Percentiles rank a stretch among this genome's conserved stretches.
phyloP scores from a whole-genome alignment of 306 rosid species.

The Rubus parviflorus region DNA sequence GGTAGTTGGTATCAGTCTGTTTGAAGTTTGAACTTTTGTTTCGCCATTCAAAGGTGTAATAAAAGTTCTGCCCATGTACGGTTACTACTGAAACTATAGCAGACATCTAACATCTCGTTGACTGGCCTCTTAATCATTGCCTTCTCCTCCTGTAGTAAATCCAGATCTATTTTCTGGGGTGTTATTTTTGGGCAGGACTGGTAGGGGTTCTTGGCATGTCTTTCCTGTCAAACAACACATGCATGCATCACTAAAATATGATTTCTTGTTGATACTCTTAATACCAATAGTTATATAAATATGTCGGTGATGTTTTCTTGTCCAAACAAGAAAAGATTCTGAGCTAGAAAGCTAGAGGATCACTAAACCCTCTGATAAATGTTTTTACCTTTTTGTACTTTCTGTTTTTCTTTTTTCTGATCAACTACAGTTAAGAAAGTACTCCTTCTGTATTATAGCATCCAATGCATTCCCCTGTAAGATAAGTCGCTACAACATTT shows the following conservation, averaged over 20 bases:
- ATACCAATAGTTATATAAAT: background rate
- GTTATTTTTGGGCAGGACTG: background rate
- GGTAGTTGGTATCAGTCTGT: background rate
- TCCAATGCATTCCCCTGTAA: background rate
- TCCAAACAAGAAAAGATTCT: background rate
- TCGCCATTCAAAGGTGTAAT: background rate
- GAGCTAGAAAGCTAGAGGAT: background rate
- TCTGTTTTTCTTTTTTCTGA: background rate
- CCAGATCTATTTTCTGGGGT: background rate
- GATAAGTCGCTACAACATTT: background rate
- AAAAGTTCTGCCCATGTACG: background rate
- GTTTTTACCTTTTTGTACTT: background rate
- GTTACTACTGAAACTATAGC: background rate
- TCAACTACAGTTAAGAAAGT: background rate
- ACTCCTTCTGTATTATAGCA: background rate
- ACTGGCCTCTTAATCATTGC: slow-evolving; percentile 9
- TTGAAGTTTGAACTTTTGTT: background rate
- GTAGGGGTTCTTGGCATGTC: slow-evolving; percentile 1
- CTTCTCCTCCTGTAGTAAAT: slow-evolving; percentile 1
- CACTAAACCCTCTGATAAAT: background rate
- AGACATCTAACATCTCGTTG: background rate
- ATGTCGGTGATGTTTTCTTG: background rate
- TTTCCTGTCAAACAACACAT: background rate
- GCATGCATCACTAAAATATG: background rate
- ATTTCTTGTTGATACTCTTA: background rate